phyloP scores from a whole-genome alignment of 805 yeast species.

The Yamadazyma takamatsuzukensis region DNA sequence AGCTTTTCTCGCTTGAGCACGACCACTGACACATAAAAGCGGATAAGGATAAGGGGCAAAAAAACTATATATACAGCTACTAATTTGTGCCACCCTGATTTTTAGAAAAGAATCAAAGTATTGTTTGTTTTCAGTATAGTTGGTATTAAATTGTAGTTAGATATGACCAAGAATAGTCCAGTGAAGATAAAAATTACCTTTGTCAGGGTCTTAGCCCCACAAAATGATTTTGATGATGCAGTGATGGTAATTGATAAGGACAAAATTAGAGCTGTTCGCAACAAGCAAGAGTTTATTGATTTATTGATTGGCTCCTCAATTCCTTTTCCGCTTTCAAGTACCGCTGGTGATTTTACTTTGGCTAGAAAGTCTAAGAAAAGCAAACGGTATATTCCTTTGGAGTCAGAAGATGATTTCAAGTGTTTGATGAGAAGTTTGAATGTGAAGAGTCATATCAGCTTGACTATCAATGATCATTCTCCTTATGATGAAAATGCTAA shows the following conservation, averaged over 20 bases:
- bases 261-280: conserved; percentile 8
- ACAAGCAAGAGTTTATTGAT: conserved; percentile 12
- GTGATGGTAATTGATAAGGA: conserved; percentile 12
- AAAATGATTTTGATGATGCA: conserved; percentile 4
- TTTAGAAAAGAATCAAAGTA: no score
- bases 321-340: conserved; percentile 6
- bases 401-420: conserved; percentile 36
- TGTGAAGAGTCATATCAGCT: conserved; percentile 43
- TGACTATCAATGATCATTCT: conserved; percentile 16
- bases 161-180: no score
- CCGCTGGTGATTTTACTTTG: conserved; percentile 7
- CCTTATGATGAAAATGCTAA: neutral
- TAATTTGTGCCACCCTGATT: no score
- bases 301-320: conserved; percentile 5
- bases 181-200: conserved; percentile 6
- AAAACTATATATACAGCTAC: neutral
- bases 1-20: no score
- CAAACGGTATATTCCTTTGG: conserved; percentile 38
- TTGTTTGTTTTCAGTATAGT: no score
- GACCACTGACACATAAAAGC: no score
- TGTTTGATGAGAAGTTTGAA: conserved; percentile 43
- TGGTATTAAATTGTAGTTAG: no score
- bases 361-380: conserved; percentile 47
- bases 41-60: no score
- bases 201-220: conserved; percentile 4